Percentiles rank a stretch among this genome's conserved stretches.
Evolutionary conservation across 306 rosid genomes (phyloP).

Genomic region (Luffa acutangula): DNA sequence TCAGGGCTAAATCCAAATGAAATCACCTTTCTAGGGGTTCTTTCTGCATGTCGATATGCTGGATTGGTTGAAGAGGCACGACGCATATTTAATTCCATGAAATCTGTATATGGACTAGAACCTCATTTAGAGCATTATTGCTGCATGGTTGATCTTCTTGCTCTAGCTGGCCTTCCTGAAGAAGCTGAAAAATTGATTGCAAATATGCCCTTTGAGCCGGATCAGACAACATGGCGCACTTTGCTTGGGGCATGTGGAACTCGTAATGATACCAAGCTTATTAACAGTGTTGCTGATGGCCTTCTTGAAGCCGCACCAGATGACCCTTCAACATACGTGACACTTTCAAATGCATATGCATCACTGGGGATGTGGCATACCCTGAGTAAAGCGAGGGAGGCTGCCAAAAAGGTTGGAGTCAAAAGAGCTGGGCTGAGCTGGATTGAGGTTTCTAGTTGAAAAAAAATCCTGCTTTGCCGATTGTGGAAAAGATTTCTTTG

Average conservation of each 20-base stretch:
- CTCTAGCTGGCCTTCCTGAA: constrained; percentile 51
- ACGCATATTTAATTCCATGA: constrained; percentile 46
- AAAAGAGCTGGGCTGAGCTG: constrained; percentile 82
- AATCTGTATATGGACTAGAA: constrained; percentile 35
- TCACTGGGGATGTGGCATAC: constrained; percentile 70
- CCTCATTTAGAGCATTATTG: constrained; percentile 58
- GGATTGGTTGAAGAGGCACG: constrained; percentile 65
- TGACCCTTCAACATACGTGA: constrained; percentile 60
- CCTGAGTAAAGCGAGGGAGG: constrained; percentile 46
- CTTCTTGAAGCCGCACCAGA: constrained; percentile 47
- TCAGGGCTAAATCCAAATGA: constrained; percentile 57
- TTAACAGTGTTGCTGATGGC: constrained; percentile 36
- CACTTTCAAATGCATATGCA: constrained; percentile 68
- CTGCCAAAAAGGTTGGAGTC: constrained; percentile 37
- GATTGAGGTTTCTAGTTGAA: constrained; percentile 60
- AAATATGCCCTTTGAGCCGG: constrained; percentile 63
- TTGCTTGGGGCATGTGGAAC: constrained; percentile 65
- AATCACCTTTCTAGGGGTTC: constrained; percentile 66
- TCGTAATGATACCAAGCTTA: constrained; percentile 47
- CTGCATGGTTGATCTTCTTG: constrained; percentile 82
- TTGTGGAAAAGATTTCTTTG: not conserved
- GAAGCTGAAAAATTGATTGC: constrained; percentile 51
- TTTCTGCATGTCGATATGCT: constrained; percentile 77
- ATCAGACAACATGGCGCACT: constrained; percentile 57
- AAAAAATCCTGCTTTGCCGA: constrained; percentile 15